Percentiles rank a stretch among this genome's conserved stretches.
Conservation (phyloP, 31 red algal species). For the Asparagopsis taxiformis region DNA sequence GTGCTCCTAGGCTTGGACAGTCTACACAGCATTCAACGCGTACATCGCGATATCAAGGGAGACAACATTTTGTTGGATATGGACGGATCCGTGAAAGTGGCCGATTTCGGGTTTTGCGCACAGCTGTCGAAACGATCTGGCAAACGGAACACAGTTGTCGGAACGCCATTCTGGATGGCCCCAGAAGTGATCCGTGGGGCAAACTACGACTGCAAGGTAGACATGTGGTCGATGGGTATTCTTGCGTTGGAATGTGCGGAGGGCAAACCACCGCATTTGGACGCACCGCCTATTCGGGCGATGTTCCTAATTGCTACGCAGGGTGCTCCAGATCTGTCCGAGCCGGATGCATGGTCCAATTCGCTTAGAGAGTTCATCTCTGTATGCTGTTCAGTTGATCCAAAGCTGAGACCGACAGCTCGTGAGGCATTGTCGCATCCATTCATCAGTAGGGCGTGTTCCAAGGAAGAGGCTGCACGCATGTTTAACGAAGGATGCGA, state of each 20-base stretch:
- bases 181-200: slow-evolving; percentile 86
- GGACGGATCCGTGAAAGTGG: slow-evolving; percentile 86
- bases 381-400: slow-evolving; percentile 26
- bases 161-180: slow-evolving; percentile 96
- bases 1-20: slow-evolving; percentile 72
- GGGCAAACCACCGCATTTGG: slow-evolving; percentile 75
- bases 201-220: slow-evolving; percentile 88
- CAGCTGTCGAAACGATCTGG: slow-evolving; percentile 62
- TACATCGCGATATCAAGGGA: slow-evolving; percentile 92
- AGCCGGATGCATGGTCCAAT: slow-evolving; percentile 36
- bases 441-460: slow-evolving; percentile 61
- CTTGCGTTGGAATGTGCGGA: slow-evolving; percentile 74
- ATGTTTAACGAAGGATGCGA: slow-evolving; percentile 55
- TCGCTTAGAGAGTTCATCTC: slow-evolving; percentile 59
- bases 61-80: slow-evolving; percentile 78
- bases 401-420: slow-evolving; percentile 34
- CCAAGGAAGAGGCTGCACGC: slow-evolving; percentile 21
- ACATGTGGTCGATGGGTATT: slow-evolving; percentile 87
- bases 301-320: slow-evolving; percentile 92
- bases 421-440: slow-evolving; percentile 61
- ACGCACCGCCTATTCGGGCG: slow-evolving; percentile 75
- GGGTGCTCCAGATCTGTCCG: slow-evolving; percentile 58
- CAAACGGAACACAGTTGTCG: slow-evolving; percentile 87
- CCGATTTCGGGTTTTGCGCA: slow-evolving; percentile 96
- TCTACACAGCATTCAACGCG: slow-evolving; percentile 63